Percentiles rank a stretch among this genome's conserved stretches.
Evolutionary conservation across 768 basidiomycete genomes (phyloP).

Genomic region (Candolleomyces efflorescens): DNA sequence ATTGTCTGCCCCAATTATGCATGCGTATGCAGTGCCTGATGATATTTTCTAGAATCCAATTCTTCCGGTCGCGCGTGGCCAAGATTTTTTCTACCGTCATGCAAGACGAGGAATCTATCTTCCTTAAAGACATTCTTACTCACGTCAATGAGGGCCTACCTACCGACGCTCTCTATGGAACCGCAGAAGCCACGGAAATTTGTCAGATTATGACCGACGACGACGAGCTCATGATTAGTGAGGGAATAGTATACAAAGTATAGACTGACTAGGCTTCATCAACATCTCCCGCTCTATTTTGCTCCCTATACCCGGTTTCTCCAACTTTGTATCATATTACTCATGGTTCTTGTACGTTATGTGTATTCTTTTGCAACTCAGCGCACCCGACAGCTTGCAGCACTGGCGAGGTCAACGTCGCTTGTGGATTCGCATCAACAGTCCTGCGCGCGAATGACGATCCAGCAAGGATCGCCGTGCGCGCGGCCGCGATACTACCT

Average conservation of each 20-base stretch:
- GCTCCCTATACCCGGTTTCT: not conserved
- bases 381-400: too few relatives aligned
- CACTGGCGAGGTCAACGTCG: too few relatives aligned
- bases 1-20: constrained; percentile 4
- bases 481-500: too few relatives aligned
- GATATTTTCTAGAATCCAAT: constrained; percentile 47
- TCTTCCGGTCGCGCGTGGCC: constrained; percentile 80
- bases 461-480: too few relatives aligned
- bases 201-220: constrained; percentile 72
- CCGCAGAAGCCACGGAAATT: constrained; percentile 70
- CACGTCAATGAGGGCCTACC: constrained; percentile 74
- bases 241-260: constrained; percentile 83
- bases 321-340: not conserved
- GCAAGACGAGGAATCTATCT: constrained; percentile 75
- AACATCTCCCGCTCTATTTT: not conserved
- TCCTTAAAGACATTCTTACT: constrained; percentile 64
- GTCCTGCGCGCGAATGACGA: too few relatives aligned
- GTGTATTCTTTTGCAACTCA: too few relatives aligned
- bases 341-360: not conserved
- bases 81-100: constrained; percentile 61
- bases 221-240: constrained; percentile 86
- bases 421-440: too few relatives aligned
- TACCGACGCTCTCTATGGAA: constrained; percentile 69
- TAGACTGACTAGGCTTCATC: constrained; percentile 26
- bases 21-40: constrained; percentile 5